Evolutionary conservation across 1,284 basidiomycete genomes (phyloP), one percentile per base, ranked within the genome.

Genomic region (Fomitopsis betulina): DNA sequence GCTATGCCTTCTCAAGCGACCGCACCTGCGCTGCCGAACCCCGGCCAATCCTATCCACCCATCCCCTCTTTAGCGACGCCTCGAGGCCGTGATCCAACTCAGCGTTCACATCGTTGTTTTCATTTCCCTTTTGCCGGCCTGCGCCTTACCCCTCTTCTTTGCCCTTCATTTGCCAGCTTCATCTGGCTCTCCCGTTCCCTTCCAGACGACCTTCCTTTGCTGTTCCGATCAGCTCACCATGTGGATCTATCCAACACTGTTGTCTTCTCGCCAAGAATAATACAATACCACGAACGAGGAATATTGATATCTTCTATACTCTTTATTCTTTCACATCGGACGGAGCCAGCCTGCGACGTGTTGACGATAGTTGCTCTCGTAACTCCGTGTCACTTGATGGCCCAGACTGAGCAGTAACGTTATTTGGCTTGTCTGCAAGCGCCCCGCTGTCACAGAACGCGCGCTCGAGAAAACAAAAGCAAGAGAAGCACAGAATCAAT

Each of bases 51-150:
- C 59, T 45, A 54, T 42, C 55, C 53, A 55, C 49, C 53, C 62
- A 37, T 60, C 59, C 52, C 62, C 55, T 59, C 58, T 55, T 58
- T 65, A 57, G 56, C 63, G 61, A 58, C 42, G 27, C 69, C 67
- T 65, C 68, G 58, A 68, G 67, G 52, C 62, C 59, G 57, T 45
- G 53, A 56, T 52, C 58, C 57, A 63, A 58, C 66, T 59, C 62
- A 65, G 63, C 62, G 63, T 59, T 53, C 57, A 58, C 67, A 67
- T 63, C 69, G 66, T 67, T 67, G 57, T 58, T 64, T 70, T 70
- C 68, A 70, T 70, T 63, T 67, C 63, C 60, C 62, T 49, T 53
- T 56, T 54, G 54, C 58, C 45, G 55, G 25, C 53, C n/a, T 60
- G 55, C 60, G 65, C 56, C 62, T 40, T 55, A 23, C 27, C 58